Evolutionary conservation across 139 green algal species (phyloP).

Genomic region (Chlorella sp.): DNA sequence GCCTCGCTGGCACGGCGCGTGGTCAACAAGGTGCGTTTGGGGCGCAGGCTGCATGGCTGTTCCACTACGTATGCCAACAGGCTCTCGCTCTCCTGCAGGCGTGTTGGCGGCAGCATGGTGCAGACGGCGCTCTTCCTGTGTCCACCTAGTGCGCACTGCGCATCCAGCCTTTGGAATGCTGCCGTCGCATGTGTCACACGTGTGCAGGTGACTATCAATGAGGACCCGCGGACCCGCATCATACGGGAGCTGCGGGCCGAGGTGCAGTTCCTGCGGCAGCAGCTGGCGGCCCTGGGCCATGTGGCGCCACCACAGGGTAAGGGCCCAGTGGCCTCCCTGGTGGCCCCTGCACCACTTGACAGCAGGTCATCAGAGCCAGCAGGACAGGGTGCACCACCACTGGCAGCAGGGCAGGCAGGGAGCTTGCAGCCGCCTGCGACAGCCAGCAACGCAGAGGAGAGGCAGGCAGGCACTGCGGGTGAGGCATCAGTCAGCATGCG

Average conservation of each 20-base stretch:
- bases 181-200: background rate
- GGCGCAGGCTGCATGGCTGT: background rate
- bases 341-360: too few species aligned
- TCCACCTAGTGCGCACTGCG: too few species aligned
- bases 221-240: slow-evolving; percentile 44
- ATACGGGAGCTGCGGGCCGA: slow-evolving; percentile 39
- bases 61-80: background rate
- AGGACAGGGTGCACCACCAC: too few species aligned
- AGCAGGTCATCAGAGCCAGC: too few species aligned
- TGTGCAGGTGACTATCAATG: slow-evolving; percentile 39
- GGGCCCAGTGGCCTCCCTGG: too few species aligned
- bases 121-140: background rate
- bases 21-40: slow-evolving; percentile 29
- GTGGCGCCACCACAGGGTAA: too few species aligned
- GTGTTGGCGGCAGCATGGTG: too few species aligned
- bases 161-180: background rate
- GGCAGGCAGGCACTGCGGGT: too few species aligned
- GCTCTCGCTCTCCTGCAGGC: background rate
- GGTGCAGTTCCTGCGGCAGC: background rate
- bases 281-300: background rate
- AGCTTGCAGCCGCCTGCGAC: too few species aligned
- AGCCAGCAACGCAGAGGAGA: too few species aligned
- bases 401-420: too few species aligned
- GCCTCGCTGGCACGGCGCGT: slow-evolving; percentile 27
- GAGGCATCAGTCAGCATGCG: too few species aligned